These are phyloP conservation scores for Trichoderma harzianum DNA, from an alignment of 2,329 filamentous ascomycete genomes.

Conservation along the genomic window DNA sequence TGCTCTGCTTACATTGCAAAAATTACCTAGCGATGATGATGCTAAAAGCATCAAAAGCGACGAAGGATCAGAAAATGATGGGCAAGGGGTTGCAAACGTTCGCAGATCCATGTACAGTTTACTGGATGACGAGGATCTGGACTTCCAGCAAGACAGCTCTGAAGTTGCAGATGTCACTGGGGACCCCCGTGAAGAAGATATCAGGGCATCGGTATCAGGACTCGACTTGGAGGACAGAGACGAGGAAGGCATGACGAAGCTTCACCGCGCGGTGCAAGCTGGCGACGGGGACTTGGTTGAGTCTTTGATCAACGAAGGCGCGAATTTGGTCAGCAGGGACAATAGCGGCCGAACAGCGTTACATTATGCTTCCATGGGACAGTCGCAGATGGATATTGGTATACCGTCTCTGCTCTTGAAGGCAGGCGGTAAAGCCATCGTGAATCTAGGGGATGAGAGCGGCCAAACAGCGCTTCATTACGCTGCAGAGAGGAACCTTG, in stretches of 20 bases:
- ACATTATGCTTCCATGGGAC: not conserved
- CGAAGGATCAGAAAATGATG: not conserved
- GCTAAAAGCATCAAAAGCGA: not conserved
- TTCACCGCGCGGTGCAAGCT: not conserved
- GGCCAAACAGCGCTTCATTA: not conserved
- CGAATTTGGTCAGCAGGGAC: not conserved
- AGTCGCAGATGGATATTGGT: not conserved
- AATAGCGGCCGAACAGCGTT: not conserved
- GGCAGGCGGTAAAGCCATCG: not conserved
- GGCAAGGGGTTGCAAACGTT: not conserved
- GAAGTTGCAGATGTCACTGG: not conserved
- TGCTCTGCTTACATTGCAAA: conserved; percentile 1
- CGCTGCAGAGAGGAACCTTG: not conserved
- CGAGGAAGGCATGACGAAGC: not conserved
- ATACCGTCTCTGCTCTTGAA: not conserved
- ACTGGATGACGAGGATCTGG: not conserved
- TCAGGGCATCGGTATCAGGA: not conserved
- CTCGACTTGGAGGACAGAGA: not conserved
- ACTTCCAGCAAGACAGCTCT: not conserved
- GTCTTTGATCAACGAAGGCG: not conserved
- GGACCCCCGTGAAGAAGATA: not conserved
- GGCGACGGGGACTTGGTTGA: not conserved
- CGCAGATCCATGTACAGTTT: not conserved
- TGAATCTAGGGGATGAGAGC: not conserved
- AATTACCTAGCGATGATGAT: not conserved